Percentiles rank a stretch among this genome's conserved stretches.
Evolutionary conservation across 768 basidiomycete species (phyloP).

Genomic region (Suillus spraguei): DNA sequence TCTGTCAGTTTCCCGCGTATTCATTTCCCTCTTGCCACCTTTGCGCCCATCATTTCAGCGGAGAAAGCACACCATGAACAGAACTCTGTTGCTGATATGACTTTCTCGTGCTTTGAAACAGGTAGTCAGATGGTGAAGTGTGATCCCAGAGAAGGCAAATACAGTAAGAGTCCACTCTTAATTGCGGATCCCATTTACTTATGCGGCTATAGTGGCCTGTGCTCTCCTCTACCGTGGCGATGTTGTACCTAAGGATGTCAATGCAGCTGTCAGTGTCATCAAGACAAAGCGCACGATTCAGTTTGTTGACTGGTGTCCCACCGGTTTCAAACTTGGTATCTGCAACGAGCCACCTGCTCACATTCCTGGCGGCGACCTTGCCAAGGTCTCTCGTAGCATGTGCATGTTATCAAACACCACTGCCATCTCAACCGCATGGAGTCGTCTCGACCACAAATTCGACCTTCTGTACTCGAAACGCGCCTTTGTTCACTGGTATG

Average conservation of each 20-base stretch:
- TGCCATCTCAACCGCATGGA: slow-evolving; percentile 75
- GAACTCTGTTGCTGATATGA: slow-evolving; percentile 98
- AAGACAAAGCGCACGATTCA: slow-evolving; percentile 81
- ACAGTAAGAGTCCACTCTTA: slow-evolving; percentile 46
- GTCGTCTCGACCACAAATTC: slow-evolving; percentile 76
- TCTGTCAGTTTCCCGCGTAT: slow-evolving; percentile 87
- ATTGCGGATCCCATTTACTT: neutral
- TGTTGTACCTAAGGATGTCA: slow-evolving; percentile 79
- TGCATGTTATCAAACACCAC: slow-evolving; percentile 82
- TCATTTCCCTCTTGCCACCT: slow-evolving; percentile 97
- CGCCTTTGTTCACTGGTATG: slow-evolving; percentile 62
- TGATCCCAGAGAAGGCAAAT: slow-evolving; percentile 79
- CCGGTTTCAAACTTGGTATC: slow-evolving; percentile 79
- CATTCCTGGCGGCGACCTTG: slow-evolving; percentile 76
- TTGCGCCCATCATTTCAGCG: slow-evolving; percentile 90
- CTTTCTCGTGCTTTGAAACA: slow-evolving; percentile 83
- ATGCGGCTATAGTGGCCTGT: slow-evolving; percentile 52
- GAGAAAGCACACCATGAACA: slow-evolving; percentile 97
- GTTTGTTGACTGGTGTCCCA: slow-evolving; percentile 80
- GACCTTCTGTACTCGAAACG: slow-evolving; percentile 77
- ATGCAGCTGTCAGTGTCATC: slow-evolving; percentile 71
- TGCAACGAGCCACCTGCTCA: slow-evolving; percentile 79
- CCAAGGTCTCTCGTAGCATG: slow-evolving; percentile 72
- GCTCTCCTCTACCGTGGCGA: slow-evolving; percentile 76
- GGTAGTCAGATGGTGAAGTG: slow-evolving; percentile 84